A percentile compares a stretch with the other conserved stretches of the same genome.
These are phyloP conservation scores for Penicillium polonicum DNA, from an alignment of 2,329 filamentous ascomycete species.

Conservation along the genomic window DNA sequence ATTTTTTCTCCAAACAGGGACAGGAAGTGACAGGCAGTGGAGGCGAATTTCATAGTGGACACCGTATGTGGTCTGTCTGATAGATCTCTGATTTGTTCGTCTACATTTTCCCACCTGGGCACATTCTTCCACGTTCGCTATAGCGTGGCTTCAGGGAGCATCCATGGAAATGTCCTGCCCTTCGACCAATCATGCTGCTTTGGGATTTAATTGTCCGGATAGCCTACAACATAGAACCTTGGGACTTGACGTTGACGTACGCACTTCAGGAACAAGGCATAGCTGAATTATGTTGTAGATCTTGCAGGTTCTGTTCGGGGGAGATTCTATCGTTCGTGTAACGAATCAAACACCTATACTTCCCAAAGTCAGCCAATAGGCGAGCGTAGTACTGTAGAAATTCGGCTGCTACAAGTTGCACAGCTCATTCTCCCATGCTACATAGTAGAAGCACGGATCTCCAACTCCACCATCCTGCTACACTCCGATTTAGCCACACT, in stretches of 20 bases:
- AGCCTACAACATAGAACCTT: neutral
- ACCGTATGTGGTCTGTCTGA: neutral
- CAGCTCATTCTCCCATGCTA: slow-evolving; percentile 1
- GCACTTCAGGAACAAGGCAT: neutral
- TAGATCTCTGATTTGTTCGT: slow-evolving; percentile 12
- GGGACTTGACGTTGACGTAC: neutral
- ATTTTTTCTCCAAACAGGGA: neutral
- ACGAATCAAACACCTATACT: neutral
- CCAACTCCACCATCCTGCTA: slow-evolving; percentile 13
- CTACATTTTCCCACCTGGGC: neutral
- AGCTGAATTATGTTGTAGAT: too few relatives aligned
- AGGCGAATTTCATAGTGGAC: slow-evolving; percentile 16
- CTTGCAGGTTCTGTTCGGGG: neutral
- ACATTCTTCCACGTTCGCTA: slow-evolving; percentile 11
- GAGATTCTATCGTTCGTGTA: neutral
- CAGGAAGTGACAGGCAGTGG: slow-evolving; percentile 12
- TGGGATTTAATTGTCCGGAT: neutral
- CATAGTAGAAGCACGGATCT: slow-evolving; percentile 10
- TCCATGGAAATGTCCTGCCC: slow-evolving; percentile 13
- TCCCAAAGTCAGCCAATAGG: too few relatives aligned
- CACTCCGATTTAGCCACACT: slow-evolving; percentile 10
- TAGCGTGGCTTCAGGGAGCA: slow-evolving; percentile 6
- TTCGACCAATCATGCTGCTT: slow-evolving; percentile 11
- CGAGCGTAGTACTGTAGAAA: neutral
- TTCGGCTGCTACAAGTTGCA: neutral